phyloP scores from a whole-genome alignment of 129 eudicot genomes.

The Ambrosia artemisiifolia region DNA sequence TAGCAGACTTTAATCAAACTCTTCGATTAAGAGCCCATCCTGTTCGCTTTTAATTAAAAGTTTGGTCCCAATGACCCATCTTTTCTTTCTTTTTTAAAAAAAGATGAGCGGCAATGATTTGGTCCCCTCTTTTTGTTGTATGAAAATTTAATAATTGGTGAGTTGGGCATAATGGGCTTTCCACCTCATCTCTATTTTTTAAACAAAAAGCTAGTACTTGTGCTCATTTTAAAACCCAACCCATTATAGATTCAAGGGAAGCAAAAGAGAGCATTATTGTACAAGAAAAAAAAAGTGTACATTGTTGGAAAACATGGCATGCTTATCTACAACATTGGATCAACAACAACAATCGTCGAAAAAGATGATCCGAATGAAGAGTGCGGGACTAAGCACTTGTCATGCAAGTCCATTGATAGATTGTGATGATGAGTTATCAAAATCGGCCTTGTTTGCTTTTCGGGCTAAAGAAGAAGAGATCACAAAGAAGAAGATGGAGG shows the following conservation, averaged over 20 bases:
- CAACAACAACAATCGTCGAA: conserved; percentile 39
- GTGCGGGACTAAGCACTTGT: conserved; percentile 35
- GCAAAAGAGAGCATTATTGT: conserved; percentile 25
- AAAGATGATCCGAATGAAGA: conserved; percentile 42
- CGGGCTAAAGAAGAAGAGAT: conserved; percentile 92
- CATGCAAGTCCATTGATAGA: conserved; percentile 46
- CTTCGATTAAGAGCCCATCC: neutral
- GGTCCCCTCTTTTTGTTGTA: conserved; percentile 15
- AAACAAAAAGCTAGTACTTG: conserved; percentile 13
- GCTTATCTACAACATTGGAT: conserved; percentile 33
- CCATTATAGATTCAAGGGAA: conserved; percentile 28
- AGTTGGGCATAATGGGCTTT: conserved; percentile 34
- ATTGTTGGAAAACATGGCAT: conserved; percentile 27
- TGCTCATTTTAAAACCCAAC: conserved; percentile 15
- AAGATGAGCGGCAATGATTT: conserved; percentile 6
- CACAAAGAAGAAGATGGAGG: conserved; percentile 70
- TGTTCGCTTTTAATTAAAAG: neutral
- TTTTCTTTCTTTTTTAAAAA: neutral
- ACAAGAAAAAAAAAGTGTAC: neutral
- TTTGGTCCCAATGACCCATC: neutral
- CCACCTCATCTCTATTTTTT: conserved; percentile 26
- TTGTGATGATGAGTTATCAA: conserved; percentile 64
- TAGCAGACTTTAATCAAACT: too few relatives aligned
- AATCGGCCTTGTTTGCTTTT: conserved; percentile 61
- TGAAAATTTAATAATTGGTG: neutral